Base-by-base conservation (phyloP, 257 asterid species). In the Vinca minor region DNA sequence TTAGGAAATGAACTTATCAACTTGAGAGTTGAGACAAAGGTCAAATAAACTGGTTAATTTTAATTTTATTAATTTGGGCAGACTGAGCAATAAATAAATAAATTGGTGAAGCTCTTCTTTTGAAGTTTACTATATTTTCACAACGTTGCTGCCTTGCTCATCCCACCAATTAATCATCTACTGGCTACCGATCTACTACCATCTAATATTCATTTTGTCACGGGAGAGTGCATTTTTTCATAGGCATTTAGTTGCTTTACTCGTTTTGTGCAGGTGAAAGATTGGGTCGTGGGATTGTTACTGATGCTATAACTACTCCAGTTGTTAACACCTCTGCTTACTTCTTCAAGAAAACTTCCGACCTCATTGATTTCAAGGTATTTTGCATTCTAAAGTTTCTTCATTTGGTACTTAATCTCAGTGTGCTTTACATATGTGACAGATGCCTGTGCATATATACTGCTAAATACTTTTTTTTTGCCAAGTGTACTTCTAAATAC, bases 351-450 rank as follows among this genome's bases (percentile, higher is more conserved):
- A 90, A 80, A 65, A 90, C 97, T 72, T 77, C 88, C 10, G 93
- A 90, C 63, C 91, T 90, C 45, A 74, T 90, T 74, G 97, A 90
- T 76, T 90, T 90, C 73, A 90, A 90, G 97, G 97, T 90, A 79
- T 54, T 69, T 44, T 38, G 41, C 38, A 21, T 47, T 42, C 18
- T 42, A 12, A 42, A 42, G 47, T 12, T 42, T 13, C 47, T 13
- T 42, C 12, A 13, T 38, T 38, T 11, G 8, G 44, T 7, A 38
- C 44, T 38, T 38, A 38, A 38, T 38, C 1, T 0, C 44, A 8
- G 11, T 38, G 44, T 38, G 44, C 44, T 3, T 38, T 38, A 7
- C 44, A 38, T 38, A 38, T 38, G 8, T 38, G 44, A 38, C 44
- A 3, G 12, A 8, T 5, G 12, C 44, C 44, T 8, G n/a, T n/a